Evolutionary conservation across 495 filamentous ascomycete species (phyloP).

Genomic region (Copromyces sp.): DNA sequence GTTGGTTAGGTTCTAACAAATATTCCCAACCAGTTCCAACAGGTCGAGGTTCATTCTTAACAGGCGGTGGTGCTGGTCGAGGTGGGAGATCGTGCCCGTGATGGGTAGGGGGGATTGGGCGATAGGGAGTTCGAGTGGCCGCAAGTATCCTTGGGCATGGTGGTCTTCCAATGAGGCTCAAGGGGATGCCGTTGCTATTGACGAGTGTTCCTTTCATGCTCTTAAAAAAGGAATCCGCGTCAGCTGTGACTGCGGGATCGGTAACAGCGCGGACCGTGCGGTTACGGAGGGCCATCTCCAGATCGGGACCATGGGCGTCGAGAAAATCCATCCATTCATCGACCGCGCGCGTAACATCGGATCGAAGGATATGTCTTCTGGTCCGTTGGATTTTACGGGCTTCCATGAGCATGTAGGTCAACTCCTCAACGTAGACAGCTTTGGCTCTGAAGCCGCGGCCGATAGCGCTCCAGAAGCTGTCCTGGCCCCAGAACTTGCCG

Average conservation of each 20-base stretch:
- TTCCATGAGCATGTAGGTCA: not conserved
- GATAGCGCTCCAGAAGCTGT: conserved; percentile 12
- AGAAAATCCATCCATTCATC: conserved; percentile 19
- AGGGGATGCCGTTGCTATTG: not conserved
- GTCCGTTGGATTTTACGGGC: conserved; percentile 5
- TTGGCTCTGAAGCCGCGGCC: conserved; percentile 7
- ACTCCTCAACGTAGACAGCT: not conserved
- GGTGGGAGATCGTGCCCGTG: not conserved
- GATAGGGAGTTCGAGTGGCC: not conserved
- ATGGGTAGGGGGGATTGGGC: not conserved
- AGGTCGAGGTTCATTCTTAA: not conserved
- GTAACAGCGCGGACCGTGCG: not conserved
- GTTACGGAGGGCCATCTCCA: not conserved
- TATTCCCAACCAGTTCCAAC: not conserved
- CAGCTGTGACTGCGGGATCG: not conserved
- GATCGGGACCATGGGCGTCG: not conserved
- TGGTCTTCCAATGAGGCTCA: not conserved
- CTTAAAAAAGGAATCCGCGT: not conserved
- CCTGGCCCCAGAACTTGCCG: conserved; percentile 2
- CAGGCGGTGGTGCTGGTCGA: not conserved
- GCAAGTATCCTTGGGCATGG: not conserved
- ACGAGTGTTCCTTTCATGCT: not conserved
- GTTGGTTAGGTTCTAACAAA: not conserved
- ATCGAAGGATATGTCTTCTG: not conserved
- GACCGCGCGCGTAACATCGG: conserved; percentile 12